Conservation (phyloP, 805 yeast genomes). For the Metschnikowia similis region DNA sequence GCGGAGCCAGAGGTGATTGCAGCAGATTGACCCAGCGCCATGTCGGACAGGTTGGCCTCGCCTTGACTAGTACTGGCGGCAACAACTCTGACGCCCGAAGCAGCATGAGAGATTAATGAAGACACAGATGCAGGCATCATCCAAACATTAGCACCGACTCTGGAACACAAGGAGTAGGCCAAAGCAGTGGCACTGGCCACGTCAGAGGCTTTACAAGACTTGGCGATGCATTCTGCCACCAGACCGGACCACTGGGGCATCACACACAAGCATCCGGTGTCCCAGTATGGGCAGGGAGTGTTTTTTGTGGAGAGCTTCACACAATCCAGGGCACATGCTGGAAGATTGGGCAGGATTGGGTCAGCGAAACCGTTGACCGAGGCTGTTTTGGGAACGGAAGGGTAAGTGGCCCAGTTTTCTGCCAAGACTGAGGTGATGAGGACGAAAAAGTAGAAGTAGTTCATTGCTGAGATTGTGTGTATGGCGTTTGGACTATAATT, state of each 20-base stretch:
- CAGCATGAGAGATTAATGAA: conserved; percentile 25
- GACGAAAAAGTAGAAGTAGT: conserved; percentile 1
- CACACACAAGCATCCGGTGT: conserved; percentile 47
- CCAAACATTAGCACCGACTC: conserved; percentile 42
- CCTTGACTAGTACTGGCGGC: conserved; percentile 5
- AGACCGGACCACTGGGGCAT: conserved; percentile 44
- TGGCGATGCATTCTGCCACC: conserved; percentile 42
- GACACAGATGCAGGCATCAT: conserved; percentile 42
- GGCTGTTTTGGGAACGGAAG: conserved; percentile 44
- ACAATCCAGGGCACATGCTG: conserved; percentile 42
- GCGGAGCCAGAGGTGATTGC: conserved; percentile 6
- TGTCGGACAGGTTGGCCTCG: conserved; percentile 4
- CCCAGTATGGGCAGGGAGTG: conserved; percentile 53
- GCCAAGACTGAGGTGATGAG: conserved; percentile 20
- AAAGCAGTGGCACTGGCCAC: conserved; percentile 36
- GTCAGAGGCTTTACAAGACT: conserved; percentile 33
- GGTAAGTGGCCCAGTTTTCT: conserved; percentile 40
- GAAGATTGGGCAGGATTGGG: conserved; percentile 34
- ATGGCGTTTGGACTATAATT: neutral
- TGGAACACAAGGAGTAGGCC: conserved; percentile 39
- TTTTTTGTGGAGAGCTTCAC: conserved; percentile 32
- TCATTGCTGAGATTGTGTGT: neutral
- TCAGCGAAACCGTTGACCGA: conserved; percentile 48
- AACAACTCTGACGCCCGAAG: conserved; percentile 6
- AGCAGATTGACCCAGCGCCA: conserved; percentile 6